These are phyloP conservation scores for Ophiostoma ips DNA, from an alignment of 2,329 filamentous ascomycete species.

Conservation along the genomic window DNA sequence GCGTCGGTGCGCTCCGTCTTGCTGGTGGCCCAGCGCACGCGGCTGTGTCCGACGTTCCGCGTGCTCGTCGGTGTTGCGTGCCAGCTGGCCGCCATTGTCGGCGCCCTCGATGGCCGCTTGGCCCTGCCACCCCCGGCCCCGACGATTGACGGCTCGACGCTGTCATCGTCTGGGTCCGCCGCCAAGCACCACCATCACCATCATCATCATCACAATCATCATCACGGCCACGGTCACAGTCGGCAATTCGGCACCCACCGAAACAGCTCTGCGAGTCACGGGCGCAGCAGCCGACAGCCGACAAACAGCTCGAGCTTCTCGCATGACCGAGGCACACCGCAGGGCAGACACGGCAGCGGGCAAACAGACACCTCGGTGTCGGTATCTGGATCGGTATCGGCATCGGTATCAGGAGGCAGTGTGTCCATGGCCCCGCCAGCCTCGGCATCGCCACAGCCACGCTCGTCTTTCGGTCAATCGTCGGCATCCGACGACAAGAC, in stretches of 20 bases:
- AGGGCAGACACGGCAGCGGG: neutral
- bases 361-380: neutral
- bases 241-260: neutral
- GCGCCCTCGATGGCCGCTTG: constrained; percentile 6
- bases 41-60: constrained; percentile 7
- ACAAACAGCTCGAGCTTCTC: constrained; percentile 5
- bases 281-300: neutral
- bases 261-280: neutral
- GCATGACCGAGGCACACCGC: neutral
- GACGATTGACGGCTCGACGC: neutral
- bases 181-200: neutral
- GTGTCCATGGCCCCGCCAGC: neutral
- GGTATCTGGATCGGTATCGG: neutral
- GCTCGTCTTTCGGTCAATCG: neutral
- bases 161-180: neutral
- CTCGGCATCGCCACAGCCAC: neutral
- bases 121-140: neutral
- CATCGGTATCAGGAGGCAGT: neutral
- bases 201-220: neutral
- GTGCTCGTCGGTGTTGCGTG: constrained; percentile 9
- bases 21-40: constrained; percentile 3
- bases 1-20: constrained; percentile 6
- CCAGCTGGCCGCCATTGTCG: constrained; percentile 11
- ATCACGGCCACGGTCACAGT: neutral
- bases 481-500: neutral